These are phyloP conservation scores for Xylaria sp. DNA, from an alignment of 2,329 filamentous ascomycete species.

Conservation along the genomic window DNA sequence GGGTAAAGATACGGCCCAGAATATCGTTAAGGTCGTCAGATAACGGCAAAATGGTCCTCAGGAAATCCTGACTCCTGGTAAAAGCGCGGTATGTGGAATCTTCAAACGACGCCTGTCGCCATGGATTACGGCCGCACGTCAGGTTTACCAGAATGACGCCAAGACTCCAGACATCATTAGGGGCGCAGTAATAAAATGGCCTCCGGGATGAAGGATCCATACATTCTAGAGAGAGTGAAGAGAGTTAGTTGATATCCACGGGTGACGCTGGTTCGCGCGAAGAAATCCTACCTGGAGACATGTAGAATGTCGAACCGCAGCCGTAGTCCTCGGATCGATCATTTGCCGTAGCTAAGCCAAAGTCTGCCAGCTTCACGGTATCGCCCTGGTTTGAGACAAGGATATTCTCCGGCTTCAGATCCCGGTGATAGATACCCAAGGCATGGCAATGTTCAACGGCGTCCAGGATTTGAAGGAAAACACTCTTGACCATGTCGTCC, in stretches of 20 bases:
- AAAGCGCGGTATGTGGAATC: slow-evolving; percentile 96
- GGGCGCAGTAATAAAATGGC: slow-evolving; percentile 87
- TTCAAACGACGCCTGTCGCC: slow-evolving; percentile 94
- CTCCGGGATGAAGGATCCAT: slow-evolving; percentile 78
- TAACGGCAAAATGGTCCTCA: slow-evolving; percentile 91
- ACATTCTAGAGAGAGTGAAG: slow-evolving; percentile 73
- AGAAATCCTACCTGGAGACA: slow-evolving; percentile 87
- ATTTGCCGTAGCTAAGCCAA: slow-evolving; percentile 91
- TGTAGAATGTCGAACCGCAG: slow-evolving; percentile 98
- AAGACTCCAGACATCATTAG: slow-evolving; percentile 98
- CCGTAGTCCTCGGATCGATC: slow-evolving; percentile 91
- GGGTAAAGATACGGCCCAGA: slow-evolving; percentile 86
- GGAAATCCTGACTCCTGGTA: slow-evolving; percentile 83
- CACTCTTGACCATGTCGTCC: slow-evolving; percentile 84
- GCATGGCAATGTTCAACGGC: slow-evolving; percentile 96
- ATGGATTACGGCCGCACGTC: slow-evolving; percentile 97
- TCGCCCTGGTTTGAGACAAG: slow-evolving; percentile 87
- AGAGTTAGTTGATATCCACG: slow-evolving; percentile 41
- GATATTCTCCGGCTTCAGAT: slow-evolving; percentile 98
- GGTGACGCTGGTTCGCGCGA: slow-evolving; percentile 29
- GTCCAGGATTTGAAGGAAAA: slow-evolving; percentile 95
- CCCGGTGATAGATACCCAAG: slow-evolving; percentile 93
- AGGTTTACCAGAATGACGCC: slow-evolving; percentile 98
- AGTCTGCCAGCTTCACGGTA: slow-evolving; percentile 96
- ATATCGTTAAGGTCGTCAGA: slow-evolving; percentile 91